phyloP scores from a whole-genome alignment of 2,329 filamentous ascomycete species.

The Botrytis hyacinthi region DNA sequence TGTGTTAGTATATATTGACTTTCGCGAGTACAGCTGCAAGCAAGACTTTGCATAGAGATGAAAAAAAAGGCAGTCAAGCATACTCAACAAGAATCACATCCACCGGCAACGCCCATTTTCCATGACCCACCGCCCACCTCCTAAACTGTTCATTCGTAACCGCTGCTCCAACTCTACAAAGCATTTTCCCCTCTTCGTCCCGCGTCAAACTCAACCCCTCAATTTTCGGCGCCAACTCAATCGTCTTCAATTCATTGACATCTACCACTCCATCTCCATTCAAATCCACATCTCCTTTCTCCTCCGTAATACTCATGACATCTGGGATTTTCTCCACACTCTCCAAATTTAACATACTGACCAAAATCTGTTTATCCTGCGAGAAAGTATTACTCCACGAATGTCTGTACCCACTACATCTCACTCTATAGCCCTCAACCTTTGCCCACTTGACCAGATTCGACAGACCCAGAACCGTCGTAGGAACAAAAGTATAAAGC shows the following conservation, averaged over 20 bases:
- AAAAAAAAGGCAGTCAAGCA: background rate
- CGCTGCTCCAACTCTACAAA: conserved; percentile 43
- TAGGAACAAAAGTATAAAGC: conserved; percentile 44
- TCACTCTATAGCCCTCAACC: conserved; percentile 40
- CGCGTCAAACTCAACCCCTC: background rate
- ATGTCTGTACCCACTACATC: conserved; percentile 46
- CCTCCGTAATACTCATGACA: conserved; percentile 34
- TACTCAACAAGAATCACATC: conserved; percentile 49
- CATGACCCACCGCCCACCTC: conserved; percentile 44
- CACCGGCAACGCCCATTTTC: conserved; percentile 44
- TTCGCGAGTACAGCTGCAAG: background rate
- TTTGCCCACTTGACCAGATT: conserved; percentile 44
- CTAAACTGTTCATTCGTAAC: conserved; percentile 49
- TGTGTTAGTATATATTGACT: conserved; percentile 5
- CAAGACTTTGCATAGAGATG: background rate
- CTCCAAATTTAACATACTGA: conserved; percentile 44
- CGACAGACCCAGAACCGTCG: conserved; percentile 43
- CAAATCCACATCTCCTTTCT: background rate
- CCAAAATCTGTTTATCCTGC: conserved; percentile 43
- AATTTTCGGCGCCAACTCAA: conserved; percentile 19
- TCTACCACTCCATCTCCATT: conserved; percentile 2
- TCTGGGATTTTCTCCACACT: conserved; percentile 43
- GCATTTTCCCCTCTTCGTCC: conserved; percentile 36
- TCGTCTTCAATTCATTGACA: conserved; percentile 18
- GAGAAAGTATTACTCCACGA: conserved; percentile 46